phyloP scores from a whole-genome alignment of 768 basidiomycete species.

The Pleurotus eryngii region DNA sequence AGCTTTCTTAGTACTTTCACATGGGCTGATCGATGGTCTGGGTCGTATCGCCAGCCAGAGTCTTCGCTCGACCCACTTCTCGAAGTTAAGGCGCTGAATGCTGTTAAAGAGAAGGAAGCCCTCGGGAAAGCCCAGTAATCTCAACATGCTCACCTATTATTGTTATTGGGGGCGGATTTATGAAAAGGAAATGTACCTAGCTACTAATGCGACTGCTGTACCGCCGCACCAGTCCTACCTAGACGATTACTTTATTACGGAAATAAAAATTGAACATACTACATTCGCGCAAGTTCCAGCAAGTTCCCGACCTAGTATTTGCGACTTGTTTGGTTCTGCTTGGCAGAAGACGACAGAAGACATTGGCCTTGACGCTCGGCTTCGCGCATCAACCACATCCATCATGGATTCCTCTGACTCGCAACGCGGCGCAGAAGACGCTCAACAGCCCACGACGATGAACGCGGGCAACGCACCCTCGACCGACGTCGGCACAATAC shows the following conservation, averaged over 20 bases:
- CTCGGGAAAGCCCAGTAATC: neutral
- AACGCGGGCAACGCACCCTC: neutral
- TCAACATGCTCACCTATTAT: neutral
- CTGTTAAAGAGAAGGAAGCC: slow-evolving; percentile 13
- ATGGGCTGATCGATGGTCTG: slow-evolving; percentile 81
- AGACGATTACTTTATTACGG: no score
- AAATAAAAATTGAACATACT: no score
- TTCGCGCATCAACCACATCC: neutral
- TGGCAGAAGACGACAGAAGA: neutral
- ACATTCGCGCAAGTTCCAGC: neutral
- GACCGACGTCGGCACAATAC: neutral
- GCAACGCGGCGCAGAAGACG: neutral
- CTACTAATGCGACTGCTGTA: neutral
- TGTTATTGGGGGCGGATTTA: neutral
- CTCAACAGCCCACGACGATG: neutral
- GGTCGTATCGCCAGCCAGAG: slow-evolving; percentile 88
- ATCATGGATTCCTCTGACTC: neutral
- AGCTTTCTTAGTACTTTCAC: slow-evolving; percentile 85
- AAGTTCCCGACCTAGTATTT: neutral
- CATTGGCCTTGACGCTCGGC: neutral
- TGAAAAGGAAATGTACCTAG: neutral
- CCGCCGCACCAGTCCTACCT: no score
- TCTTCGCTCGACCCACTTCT: slow-evolving; percentile 81
- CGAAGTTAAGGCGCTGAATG: slow-evolving; percentile 43
- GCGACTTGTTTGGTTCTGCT: neutral